Base-by-base conservation (phyloP, 345 rosid genomes). In the Mercurialis annua region DNA sequence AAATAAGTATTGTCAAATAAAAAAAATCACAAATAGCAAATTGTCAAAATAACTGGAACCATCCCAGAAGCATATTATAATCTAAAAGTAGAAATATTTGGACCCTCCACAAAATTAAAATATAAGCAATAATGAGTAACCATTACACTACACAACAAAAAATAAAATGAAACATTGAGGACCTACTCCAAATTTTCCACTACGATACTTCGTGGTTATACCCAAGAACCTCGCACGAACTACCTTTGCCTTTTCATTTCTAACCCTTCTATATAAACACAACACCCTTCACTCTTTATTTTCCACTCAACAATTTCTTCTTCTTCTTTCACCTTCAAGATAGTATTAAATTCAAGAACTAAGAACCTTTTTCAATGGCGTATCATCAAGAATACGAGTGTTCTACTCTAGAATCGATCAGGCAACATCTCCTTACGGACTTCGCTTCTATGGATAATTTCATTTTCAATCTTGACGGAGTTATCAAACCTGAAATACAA, bases 391-490 rank as follows among this genome's bases (percentile, higher is more conserved):
- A 48, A 76, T 55, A n/a, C n/a, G 92, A 88, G 58, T 34, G 75
- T 58, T 78, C 83, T 21, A 57, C 86, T 50, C 71, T 89, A 53
- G 89, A 89, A 48, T 78, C 70, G 71, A 88, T 90, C 7, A 81
- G 79, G 69, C 83, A 83, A 34, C 90, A 88, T 76, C 92, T 88
- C 56, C 78, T 85, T 65, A 74, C 78, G 31, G 95, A 85, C 64
- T 84, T 68, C 51, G 16, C 73, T 66, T 75, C 87, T 62, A 67
- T 70, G 61, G 90, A 83, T 59, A 46, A 44, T 46, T 66, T 76
- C 74, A 43, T 76, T 68, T 65, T 78, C 67, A 43, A 33, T 46
- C 81, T 78, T 21, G 62, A 64, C 46, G 7, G 63, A 20, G 21
- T 23, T 33, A 5, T 64, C 29, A 71, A 65, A 43, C 27, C 70